Percentiles rank a stretch among this genome's conserved stretches.
phyloP scores from a whole-genome alignment of 2,329 filamentous ascomycete species.

The Colletotrichum sp. region DNA sequence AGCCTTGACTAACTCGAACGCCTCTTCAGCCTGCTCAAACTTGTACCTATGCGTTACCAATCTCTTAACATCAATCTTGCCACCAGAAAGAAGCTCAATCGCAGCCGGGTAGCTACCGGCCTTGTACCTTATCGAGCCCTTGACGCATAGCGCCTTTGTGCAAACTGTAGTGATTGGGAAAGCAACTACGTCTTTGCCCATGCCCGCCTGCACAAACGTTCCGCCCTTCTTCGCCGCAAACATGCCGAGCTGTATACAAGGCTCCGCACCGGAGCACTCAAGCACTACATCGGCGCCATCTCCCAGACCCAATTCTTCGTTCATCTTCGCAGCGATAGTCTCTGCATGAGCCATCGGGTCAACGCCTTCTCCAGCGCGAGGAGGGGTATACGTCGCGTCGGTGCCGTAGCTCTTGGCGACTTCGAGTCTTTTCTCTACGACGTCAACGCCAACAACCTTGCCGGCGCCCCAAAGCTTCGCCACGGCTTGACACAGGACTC shows the following conservation, averaged over 20 bases:
- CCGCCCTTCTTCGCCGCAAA: background rate
- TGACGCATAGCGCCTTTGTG: background rate
- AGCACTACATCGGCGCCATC: background rate
- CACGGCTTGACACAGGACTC: background rate
- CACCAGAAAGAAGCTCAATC: background rate
- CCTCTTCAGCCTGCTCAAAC: background rate
- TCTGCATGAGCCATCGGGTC: background rate
- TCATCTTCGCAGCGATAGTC: background rate
- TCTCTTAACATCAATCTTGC: background rate
- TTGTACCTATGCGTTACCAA: background rate
- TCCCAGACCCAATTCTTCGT: background rate
- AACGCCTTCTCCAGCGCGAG: background rate
- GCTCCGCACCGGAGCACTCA: conserved; percentile 45
- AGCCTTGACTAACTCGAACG: background rate
- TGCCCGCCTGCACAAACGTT: background rate
- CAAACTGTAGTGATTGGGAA: background rate
- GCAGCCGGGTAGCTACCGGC: background rate
- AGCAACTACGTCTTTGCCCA: background rate
- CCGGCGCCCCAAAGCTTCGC: background rate
- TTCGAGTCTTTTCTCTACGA: background rate
- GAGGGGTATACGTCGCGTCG: background rate
- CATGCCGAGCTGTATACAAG: background rate
- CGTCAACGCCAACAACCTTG: background rate
- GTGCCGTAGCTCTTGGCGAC: background rate
- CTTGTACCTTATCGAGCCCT: background rate